Evolutionary conservation across 768 basidiomycete genomes (phyloP), one percentile per base, ranked within the genome.

Genomic region (Phlebiopsis flavidoalba): DNA sequence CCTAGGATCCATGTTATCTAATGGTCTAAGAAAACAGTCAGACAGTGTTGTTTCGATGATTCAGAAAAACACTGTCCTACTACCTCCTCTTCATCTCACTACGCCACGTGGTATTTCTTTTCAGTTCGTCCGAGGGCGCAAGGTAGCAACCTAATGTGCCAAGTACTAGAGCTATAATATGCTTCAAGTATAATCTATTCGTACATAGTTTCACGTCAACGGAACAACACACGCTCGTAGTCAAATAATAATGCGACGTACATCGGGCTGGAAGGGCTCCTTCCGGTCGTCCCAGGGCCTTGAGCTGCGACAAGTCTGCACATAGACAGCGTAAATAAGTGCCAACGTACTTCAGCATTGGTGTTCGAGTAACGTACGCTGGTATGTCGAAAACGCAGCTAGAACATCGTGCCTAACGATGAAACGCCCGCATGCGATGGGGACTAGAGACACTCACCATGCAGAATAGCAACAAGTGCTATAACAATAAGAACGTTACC

Each of bases 61-160:
- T 31, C 21, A 21, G 17, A 21, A 14, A 49, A 58, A 8, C 3
- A 21, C 24, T 7, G 57, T 7, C 21, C 64, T 84, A 65, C n/a
- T 66, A 92, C 92, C 87, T 80, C 69, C 82, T 86, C 66, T 81
- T 82, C 92, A 94, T 94, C 74, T 95, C 92, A 66, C 89, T 91
- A 17, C 90, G 83, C 93, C 91, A 95, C 36, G 88, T 88, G 61
- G n/a, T 31, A 93, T 90, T 67, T 93, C 89, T 65, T n/a, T 87
- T 91, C 36, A 93, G 73, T 35, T 78, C 70, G 0, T 90, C 83
- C 7, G 87, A 80, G n/a, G n/a, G 64, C 82, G 86, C 61, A 90
- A 66, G n/a, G 84, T 83, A 35, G 89, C 88, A n/a, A 7, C 91
- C 92, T 3, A 92, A 60, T 19, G 83, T 86, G 21, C 91, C 90